Evolutionary conservation across 768 basidiomycete species (phyloP), one percentile per base, ranked within the genome.

Genomic region (Lentinula sp.): DNA sequence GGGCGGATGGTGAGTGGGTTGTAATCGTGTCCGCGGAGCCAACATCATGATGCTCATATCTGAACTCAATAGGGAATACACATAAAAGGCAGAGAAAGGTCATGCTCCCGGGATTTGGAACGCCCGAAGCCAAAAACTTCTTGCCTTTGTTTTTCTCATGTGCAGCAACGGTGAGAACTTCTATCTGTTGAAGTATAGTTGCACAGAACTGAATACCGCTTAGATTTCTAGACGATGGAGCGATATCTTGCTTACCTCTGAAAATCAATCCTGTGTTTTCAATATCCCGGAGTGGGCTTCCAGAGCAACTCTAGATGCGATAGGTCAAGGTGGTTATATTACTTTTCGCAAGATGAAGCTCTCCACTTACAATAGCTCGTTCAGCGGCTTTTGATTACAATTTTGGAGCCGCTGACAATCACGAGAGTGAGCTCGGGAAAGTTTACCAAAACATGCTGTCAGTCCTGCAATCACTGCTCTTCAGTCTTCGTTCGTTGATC

Each of bases 381-480:
- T 21, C 67, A 18, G 68, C 67, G 31, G 56, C 73, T 7, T 61
- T 74, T 62, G 82, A 82, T 58, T 76, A 82, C 63, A 72, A 73
- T 28, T 82, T 83, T 42, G 74, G 73, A 11, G 71, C 73, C 2
- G 64, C 77, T 60, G 74, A 79, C 15, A 66, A 76, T 57, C 68
- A 64, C 9, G 67, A 74, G 21, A 77, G 76, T 60, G 66, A 69
- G 48, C 71, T 81, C 10, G 74, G 71, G 28, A 68, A 70, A 13
- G 74, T 72, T 1, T 80, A 74, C 61, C 63, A 68, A 31, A 74
- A 71, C 48, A 59, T 79, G 40, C 66, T 76, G 78, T 79, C 13
- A 6, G 55, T 40, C 18, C 55, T 23, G 34, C 21, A 21, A 35
- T 39, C 15, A 18, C 53, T 18, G 4, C 7, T 53, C 35, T 34